Evolutionary conservation across 331 rosid genomes (phyloP).

Genomic region (Arachis monticola): DNA sequence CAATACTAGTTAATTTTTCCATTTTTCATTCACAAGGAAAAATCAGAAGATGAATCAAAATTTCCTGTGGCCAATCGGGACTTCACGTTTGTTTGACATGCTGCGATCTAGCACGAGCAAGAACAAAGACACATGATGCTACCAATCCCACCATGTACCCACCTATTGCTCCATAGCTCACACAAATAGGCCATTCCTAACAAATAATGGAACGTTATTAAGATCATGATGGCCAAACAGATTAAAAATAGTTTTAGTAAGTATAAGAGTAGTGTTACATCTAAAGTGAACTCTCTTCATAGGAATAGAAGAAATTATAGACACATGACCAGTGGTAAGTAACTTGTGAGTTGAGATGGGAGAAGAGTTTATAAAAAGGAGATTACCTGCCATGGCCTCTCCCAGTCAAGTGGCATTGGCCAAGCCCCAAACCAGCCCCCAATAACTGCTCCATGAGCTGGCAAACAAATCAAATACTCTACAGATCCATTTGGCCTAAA

Average conservation of each 20-base stretch:
- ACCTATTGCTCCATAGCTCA: conserved; percentile 74
- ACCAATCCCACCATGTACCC: conserved; percentile 67
- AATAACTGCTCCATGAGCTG: conserved; percentile 86
- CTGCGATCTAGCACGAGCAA: conserved; percentile 33
- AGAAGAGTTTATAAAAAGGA: neutral
- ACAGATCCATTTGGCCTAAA: conserved; percentile 67
- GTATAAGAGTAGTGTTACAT: neutral
- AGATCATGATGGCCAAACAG: conserved; percentile 14
- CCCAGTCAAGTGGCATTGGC: conserved; percentile 99
- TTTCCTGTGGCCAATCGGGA: conserved; percentile 6
- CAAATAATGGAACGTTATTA: conserved; percentile 27
- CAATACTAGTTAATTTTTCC: too few species aligned
- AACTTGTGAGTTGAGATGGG: neutral
- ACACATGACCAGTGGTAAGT: neutral
- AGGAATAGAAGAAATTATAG: neutral
- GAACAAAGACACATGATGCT: conserved; percentile 57
- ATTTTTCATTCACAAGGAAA: neutral
- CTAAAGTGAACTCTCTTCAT: neutral
- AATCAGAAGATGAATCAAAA: neutral
- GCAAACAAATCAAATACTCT: conserved; percentile 73
- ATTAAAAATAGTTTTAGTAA: neutral
- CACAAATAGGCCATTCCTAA: conserved; percentile 96
- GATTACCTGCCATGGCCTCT: conserved; percentile 91
- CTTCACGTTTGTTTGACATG: conserved; percentile 72
- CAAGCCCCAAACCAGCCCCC: conserved; percentile 99